phyloP scores from a whole-genome alignment of 2,329 filamentous ascomycete genomes.

The Fusarium algeriense region DNA sequence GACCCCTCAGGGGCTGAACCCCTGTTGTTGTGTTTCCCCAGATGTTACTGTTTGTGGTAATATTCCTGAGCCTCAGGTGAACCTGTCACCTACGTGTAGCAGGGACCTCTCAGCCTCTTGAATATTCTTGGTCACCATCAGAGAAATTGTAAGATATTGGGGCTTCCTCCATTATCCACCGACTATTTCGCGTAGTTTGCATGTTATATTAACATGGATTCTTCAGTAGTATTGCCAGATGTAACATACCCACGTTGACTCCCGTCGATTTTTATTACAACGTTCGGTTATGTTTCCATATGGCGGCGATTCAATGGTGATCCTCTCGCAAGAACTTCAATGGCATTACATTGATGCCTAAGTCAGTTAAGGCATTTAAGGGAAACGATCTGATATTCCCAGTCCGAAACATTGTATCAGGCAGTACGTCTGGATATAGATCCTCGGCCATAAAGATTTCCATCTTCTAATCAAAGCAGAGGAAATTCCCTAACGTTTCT shows the following conservation, averaged over 20 bases:
- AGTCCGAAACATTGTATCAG: neutral
- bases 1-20: constrained; percentile 28
- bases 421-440: neutral
- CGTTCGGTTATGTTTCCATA: constrained; percentile 40
- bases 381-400: neutral
- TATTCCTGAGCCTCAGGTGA: constrained; percentile 45
- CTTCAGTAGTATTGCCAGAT: constrained; percentile 19
- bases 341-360: neutral
- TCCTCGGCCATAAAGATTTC: neutral
- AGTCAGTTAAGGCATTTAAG: neutral
- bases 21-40: constrained; percentile 35
- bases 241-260: constrained; percentile 12
- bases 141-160: neutral
- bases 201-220: constrained; percentile 6
- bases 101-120: neutral
- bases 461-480: neutral
- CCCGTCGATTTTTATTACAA: constrained; percentile 32
- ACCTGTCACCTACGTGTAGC: constrained; percentile 38
- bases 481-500: constrained; percentile 5
- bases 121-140: neutral
- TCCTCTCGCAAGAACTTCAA: neutral
- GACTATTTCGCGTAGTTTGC: constrained; percentile 3
- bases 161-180: neutral
- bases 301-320: constrained; percentile 42
- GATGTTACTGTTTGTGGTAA: constrained; percentile 25